Conservation (phyloP, 2,329 filamentous ascomycete species). For the Camillea tinctor region DNA sequence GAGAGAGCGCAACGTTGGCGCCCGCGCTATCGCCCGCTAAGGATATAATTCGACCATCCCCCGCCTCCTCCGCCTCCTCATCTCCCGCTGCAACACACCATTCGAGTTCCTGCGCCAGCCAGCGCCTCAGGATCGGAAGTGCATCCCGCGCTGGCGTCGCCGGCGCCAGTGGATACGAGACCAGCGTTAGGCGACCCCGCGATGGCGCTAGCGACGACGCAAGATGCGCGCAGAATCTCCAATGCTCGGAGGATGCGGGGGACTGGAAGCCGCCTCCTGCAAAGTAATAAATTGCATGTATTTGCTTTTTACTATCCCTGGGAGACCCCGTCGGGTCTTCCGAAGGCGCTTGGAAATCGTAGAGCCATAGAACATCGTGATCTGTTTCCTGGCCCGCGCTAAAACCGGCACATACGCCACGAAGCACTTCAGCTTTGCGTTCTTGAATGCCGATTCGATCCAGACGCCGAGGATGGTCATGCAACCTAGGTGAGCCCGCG, state of each 20-base stretch:
- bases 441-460: slow-evolving; percentile 13
- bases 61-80: background rate
- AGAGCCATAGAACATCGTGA: slow-evolving; percentile 13
- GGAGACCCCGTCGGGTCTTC: background rate
- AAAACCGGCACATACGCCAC: background rate
- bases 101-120: slow-evolving; percentile 42
- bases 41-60: slow-evolving; percentile 39
- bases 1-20: slow-evolving; percentile 48
- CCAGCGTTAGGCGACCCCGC: slow-evolving; percentile 42
- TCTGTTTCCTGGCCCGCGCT: background rate
- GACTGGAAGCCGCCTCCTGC: slow-evolving; percentile 55
- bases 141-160: slow-evolving; percentile 47
- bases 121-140: slow-evolving; percentile 45
- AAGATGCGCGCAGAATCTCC: slow-evolving; percentile 48
- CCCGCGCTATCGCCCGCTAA: slow-evolving; percentile 56
- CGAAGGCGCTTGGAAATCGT: slow-evolving; percentile 13
- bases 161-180: slow-evolving; percentile 55
- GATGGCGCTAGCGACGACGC: slow-evolving; percentile 36
- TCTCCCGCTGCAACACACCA: slow-evolving; percentile 36
- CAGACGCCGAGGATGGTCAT: slow-evolving; percentile 3
- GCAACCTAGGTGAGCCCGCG: slow-evolving; percentile 15
- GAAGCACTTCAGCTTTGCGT: slow-evolving; percentile 4
- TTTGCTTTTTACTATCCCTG: background rate
- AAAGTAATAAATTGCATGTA: slow-evolving; percentile 48
- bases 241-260: slow-evolving; percentile 50